Conservation (phyloP, 306 rosid genomes). For the Quercus parvula region DNA sequence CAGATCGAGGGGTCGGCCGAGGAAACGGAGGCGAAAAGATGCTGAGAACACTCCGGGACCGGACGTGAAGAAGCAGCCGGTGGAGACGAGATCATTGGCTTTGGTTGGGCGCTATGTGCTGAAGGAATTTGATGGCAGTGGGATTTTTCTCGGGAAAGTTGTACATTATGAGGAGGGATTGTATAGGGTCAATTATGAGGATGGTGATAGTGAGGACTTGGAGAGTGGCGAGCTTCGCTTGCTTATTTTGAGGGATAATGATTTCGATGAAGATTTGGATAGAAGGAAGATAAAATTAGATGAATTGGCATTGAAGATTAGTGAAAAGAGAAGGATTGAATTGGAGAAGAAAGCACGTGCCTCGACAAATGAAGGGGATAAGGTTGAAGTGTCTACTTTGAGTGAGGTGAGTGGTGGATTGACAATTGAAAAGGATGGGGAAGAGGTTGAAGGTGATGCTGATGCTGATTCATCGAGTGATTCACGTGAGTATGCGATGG, state of each 20-base stretch:
- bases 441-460: conserved; percentile 30
- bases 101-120: conserved; percentile 64
- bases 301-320: conserved; percentile 25
- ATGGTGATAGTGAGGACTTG: conserved; percentile 84
- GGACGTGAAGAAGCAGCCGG: conserved; percentile 42
- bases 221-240: conserved; percentile 75
- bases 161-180: conserved; percentile 58
- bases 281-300: conserved; percentile 49
- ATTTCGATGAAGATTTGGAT: conserved; percentile 32
- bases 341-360: conserved; percentile 19
- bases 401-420: conserved; percentile 31
- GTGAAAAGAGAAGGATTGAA: not conserved
- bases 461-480: conserved; percentile 46
- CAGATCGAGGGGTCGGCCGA: conserved; percentile 88
- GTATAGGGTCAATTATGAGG: conserved; percentile 76
- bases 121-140: conserved; percentile 61
- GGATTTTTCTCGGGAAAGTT: conserved; percentile 72
- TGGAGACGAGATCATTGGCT: conserved; percentile 40
- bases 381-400: conserved; percentile 26
- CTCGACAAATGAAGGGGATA: conserved; percentile 14
- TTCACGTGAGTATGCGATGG: conserved; percentile 27
- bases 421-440: conserved; percentile 26
- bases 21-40: conserved; percentile 61
- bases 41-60: conserved; percentile 35
- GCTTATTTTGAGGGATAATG: conserved; percentile 41